Conservation (phyloP, 2,329 filamentous ascomycete genomes). For the Aspergillus melleus region DNA sequence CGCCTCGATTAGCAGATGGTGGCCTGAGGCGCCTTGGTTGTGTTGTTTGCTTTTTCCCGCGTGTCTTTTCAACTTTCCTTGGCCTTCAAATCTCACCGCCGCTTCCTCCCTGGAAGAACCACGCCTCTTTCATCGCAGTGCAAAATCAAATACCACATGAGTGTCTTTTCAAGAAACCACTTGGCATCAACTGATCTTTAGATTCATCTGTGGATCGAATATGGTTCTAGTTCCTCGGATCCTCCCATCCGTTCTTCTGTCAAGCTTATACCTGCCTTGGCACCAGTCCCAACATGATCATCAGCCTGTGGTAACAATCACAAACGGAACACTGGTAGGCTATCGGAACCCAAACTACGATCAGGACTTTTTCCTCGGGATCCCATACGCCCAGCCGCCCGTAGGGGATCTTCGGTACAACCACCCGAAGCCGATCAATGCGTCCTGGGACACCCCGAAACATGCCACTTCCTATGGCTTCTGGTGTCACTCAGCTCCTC, state of each 20-base stretch:
- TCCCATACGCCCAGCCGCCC: slow-evolving; percentile 19
- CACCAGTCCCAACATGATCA: neutral
- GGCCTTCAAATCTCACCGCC: neutral
- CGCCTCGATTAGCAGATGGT: too few relatives aligned
- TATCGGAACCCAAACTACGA: slow-evolving; percentile 8
- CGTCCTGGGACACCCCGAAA: slow-evolving; percentile 3
- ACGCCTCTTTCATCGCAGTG: neutral
- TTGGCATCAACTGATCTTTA: too few relatives aligned
- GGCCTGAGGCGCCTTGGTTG: neutral
- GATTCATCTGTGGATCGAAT: neutral
- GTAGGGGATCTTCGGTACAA: slow-evolving; percentile 8
- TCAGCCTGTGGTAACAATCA: neutral
- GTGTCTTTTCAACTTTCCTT: neutral
- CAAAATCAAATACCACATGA: too few relatives aligned
- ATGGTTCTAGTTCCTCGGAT: neutral
- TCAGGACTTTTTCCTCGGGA: slow-evolving; percentile 22
- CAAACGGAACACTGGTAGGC: slow-evolving; percentile 17
- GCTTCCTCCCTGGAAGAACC: neutral
- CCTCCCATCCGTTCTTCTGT: neutral
- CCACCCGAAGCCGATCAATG: slow-evolving; percentile 11
- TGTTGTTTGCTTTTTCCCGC: neutral
- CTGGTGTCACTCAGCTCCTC: slow-evolving; percentile 1
- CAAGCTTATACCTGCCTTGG: neutral
- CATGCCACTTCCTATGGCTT: slow-evolving; percentile 9
- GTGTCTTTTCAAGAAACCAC: too few relatives aligned